Evolutionary conservation across 176 grass and related monocot species (phyloP).

Genomic region (Stipa capillata): DNA sequence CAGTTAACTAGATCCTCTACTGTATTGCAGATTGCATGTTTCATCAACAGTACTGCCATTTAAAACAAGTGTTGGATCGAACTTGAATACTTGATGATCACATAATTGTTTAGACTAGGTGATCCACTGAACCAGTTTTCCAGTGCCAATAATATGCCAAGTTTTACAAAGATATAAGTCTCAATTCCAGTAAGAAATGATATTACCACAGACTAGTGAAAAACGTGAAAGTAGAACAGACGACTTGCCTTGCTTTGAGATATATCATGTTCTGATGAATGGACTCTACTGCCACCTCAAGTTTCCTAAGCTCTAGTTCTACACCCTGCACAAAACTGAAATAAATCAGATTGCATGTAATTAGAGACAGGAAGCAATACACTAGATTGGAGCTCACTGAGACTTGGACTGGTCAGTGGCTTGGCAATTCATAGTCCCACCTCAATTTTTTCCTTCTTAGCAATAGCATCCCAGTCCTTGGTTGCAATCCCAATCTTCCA

Average conservation of each 20-base stretch:
- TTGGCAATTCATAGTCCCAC: constrained; percentile 26
- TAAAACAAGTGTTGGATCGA: neutral
- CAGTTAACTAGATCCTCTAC: neutral
- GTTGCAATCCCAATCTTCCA: constrained; percentile 93
- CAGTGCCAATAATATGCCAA: neutral
- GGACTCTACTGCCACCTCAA: constrained; percentile 63
- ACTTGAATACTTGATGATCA: neutral
- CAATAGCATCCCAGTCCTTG: constrained; percentile 86
- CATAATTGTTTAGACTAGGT: neutral
- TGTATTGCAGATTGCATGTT: neutral
- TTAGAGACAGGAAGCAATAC: constrained; percentile 3
- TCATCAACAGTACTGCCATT: neutral
- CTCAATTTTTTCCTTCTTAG: constrained; percentile 93
- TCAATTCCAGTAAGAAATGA: neutral
- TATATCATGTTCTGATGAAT: constrained; percentile 79
- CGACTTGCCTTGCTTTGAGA: constrained; percentile 59
- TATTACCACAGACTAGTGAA: neutral
- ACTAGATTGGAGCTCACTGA: neutral
- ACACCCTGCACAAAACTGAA: constrained; percentile 56
- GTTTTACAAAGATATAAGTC: neutral
- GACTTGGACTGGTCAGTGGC: neutral
- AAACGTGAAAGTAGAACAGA: neutral
- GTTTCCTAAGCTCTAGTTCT: constrained; percentile 68
- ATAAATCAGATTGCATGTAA: neutral
- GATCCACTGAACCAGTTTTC: neutral